phyloP scores from a whole-genome alignment of 2,329 filamentous ascomycete genomes.

The Calcarisporium arbuscula region DNA sequence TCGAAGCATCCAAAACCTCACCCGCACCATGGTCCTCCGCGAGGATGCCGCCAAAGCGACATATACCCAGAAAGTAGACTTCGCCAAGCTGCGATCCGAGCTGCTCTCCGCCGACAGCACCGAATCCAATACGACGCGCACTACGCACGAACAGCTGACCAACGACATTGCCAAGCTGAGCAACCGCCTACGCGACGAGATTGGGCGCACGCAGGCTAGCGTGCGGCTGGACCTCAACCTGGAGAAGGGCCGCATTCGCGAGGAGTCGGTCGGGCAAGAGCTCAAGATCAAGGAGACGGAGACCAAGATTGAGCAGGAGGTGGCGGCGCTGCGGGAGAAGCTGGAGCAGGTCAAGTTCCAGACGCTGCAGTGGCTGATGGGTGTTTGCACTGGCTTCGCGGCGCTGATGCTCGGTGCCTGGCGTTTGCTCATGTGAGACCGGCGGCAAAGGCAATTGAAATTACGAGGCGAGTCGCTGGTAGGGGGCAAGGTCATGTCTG shows the following conservation, averaged over 20 bases:
- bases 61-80: conserved; percentile 89
- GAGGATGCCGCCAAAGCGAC: conserved; percentile 83
- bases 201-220: conserved; percentile 86
- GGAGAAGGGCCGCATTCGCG: conserved; percentile 91
- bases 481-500: too few species aligned
- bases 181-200: conserved; percentile 83
- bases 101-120: conserved; percentile 87
- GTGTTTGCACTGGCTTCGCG: conserved; percentile 63
- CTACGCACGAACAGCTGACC: conserved; percentile 83
- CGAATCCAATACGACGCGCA: conserved; percentile 80
- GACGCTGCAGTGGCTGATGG: conserved; percentile 97
- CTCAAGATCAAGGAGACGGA: conserved; percentile 99
- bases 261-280: conserved; percentile 94
- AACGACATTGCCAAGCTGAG: conserved; percentile 95
- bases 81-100: conserved; percentile 92
- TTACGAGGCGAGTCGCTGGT: too few species aligned
- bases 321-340: conserved; percentile 81
- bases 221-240: conserved; percentile 90
- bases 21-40: conserved; percentile 93
- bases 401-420: conserved; percentile 63
- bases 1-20: conserved; percentile 85
- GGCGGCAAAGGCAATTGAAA: too few species aligned
- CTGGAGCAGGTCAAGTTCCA: conserved; percentile 97
- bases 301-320: conserved; percentile 96
- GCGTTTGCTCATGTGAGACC: conserved; percentile 59